phyloP scores from a whole-genome alignment of 2,329 filamentous ascomycete genomes.

The Colletotrichum gloeosporioides region DNA sequence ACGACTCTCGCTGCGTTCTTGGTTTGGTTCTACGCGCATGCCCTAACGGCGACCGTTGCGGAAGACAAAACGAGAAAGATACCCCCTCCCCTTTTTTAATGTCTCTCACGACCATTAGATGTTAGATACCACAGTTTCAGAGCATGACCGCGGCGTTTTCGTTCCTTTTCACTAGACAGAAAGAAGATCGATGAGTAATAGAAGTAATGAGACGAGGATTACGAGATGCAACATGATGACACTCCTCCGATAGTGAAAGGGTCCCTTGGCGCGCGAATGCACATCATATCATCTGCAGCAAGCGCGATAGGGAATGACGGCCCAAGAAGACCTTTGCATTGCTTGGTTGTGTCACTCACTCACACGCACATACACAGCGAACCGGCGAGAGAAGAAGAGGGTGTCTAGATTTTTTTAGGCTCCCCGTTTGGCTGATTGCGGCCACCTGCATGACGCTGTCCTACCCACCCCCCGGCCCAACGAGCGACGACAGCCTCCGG shows the following conservation, averaged over 20 bases:
- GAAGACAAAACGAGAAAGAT: constrained; percentile 12
- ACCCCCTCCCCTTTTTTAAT: not conserved
- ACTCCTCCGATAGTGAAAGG: not conserved
- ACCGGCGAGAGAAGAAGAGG: not conserved
- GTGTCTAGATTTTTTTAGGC: not conserved
- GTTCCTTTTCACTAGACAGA: not conserved
- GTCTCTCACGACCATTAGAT: constrained; percentile 5
- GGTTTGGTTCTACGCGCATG: not conserved
- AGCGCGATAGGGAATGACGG: not conserved
- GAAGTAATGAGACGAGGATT: not conserved
- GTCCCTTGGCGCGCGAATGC: not conserved
- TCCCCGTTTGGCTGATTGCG: constrained; percentile 27
- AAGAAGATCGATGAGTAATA: not conserved
- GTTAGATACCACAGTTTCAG: constrained; percentile 6
- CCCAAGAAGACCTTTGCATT: not conserved
- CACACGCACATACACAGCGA: not conserved
- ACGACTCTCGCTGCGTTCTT: not conserved
- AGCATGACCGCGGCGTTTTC: not conserved
- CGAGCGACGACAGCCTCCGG: not conserved
- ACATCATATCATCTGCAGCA: not conserved
- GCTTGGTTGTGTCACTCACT: not conserved
- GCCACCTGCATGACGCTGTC: constrained; percentile 30
- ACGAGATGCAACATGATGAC: not conserved
- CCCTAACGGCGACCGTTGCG: not conserved
- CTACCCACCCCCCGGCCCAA: constrained; percentile 10